Evolutionary conservation across 2,329 filamentous ascomycete genomes (phyloP).

Genomic region (Aureobasidium mangrovei): DNA sequence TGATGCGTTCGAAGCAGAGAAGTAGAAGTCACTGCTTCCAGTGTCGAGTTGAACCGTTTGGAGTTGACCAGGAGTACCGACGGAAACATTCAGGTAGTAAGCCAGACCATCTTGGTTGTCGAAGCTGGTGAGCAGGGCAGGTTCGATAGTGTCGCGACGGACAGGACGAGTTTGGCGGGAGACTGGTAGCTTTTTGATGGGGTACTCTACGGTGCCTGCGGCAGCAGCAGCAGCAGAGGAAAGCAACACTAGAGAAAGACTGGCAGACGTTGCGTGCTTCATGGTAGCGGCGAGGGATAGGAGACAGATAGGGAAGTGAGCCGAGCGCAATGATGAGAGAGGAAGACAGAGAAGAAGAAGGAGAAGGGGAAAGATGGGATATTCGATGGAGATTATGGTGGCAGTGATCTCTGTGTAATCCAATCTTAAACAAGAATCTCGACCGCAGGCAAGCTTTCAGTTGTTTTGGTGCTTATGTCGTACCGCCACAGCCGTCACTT

Average conservation of each 20-base stretch:
- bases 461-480: neutral
- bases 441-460: neutral
- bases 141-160: slow-evolving; percentile 1
- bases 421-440: neutral
- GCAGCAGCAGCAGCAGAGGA: neutral
- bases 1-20: slow-evolving; percentile 21
- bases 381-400: neutral
- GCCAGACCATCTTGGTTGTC: neutral
- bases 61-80: slow-evolving; percentile 27
- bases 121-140: neutral
- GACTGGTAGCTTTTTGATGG: neutral
- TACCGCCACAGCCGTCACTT: neutral
- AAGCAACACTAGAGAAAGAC: neutral
- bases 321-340: neutral
- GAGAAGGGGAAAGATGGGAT: neutral
- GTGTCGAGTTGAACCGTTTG: slow-evolving; percentile 28
- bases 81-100: slow-evolving; percentile 18
- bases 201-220: neutral
- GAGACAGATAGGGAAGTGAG: no score
- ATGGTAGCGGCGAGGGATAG: no score
- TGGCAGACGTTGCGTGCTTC: neutral
- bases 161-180: no score
- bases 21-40: slow-evolving; percentile 27
- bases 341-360: neutral
- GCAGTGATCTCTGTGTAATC: neutral